Evolutionary conservation across 2,329 filamentous ascomycete species (phyloP), one percentile per base, ranked within the genome.

Genomic region (Elsinoe perseae): DNA sequence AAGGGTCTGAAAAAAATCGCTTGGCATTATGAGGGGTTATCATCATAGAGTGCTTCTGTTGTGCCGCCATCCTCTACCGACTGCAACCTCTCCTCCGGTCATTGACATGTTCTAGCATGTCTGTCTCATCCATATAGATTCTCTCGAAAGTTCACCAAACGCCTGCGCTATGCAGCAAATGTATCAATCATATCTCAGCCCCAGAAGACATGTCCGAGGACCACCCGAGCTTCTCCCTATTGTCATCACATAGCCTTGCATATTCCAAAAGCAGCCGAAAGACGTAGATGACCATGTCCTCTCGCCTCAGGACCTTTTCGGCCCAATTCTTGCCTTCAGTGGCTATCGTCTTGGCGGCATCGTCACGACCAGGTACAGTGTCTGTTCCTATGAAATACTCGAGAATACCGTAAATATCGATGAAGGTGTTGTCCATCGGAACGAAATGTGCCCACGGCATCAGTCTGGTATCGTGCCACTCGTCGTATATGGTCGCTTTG

Each of bases 361-460:
- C 69, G 63, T 89, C 85, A 46, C 71, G 72, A 0, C 68, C 69
- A 1, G 58, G 64, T 18, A 68, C 56, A 2, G 65, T 68, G 54
- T 61, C 58, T 46, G 65, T 67, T 2, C 84, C 84, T 3, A 87
- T 65, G 64, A 91, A 89, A 65, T 88, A 91, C 57, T 86, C 81
- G 76, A 89, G 77, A 56, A 89, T 83, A 42, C 80, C 83, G 59
- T 83, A 90, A 63, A 86, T 78, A 62, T 91, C 88, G 32, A 80
- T 73, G 64, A 84, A 90, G 1, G 83, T 80, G 64, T 81, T 86
- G 66, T 90, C 85, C 79, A 92, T 83, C 14, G 88, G 88, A 1
- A 90, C 83, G 63, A 88, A 92, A 69, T 93, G 88, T 64, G 82
- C 82, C 87, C 88, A 93, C 0, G 86, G 78, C 1, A 89, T 74